Percentiles rank a stretch among this genome's conserved stretches.
phyloP scores from a whole-genome alignment of 352 stramenopile genomes.

The Plasmopara muralis region DNA sequence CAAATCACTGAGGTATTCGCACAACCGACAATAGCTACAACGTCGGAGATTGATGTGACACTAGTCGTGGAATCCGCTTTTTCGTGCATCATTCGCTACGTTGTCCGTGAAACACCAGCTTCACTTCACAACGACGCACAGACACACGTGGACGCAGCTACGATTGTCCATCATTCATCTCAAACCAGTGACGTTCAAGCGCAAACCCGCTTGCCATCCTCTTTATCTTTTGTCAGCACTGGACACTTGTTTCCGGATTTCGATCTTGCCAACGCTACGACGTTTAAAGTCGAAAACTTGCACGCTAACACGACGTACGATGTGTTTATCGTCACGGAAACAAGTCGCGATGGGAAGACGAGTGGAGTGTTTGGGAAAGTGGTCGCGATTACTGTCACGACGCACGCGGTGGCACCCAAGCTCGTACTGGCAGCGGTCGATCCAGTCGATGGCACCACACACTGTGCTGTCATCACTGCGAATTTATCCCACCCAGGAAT shows the following conservation, averaged over 20 bases:
- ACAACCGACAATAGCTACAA: constrained; percentile 25
- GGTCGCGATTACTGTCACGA: constrained; percentile 29
- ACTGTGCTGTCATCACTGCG: constrained; percentile 46
- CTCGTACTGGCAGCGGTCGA: constrained; percentile 54
- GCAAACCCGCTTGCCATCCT: constrained; percentile 19
- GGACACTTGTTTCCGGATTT: constrained; percentile 8
- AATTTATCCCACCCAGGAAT: constrained; percentile 63
- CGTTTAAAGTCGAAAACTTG: constrained; percentile 23
- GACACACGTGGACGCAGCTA: constrained; percentile 9
- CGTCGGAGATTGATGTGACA: constrained; percentile 24
- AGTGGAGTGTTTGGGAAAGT: constrained; percentile 47
- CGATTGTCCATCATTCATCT: constrained; percentile 18
- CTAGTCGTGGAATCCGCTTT: constrained; percentile 20
- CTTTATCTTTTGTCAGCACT: constrained; percentile 12
- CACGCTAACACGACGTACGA: constrained; percentile 52
- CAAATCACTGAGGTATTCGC: constrained; percentile 14
- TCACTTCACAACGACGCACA: constrained; percentile 4
- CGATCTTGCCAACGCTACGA: constrained; percentile 1
- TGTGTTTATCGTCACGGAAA: constrained; percentile 45
- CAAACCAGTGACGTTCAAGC: constrained; percentile 4
- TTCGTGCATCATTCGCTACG: constrained; percentile 44
- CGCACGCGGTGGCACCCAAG: constrained; percentile 46
- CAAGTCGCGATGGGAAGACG: constrained; percentile 22
- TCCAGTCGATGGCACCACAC: constrained; percentile 32
- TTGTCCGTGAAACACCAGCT: constrained; percentile 15